Evolutionary conservation across 768 basidiomycete genomes (phyloP), one percentile per base, ranked within the genome.

Genomic region (Leccinum variicolor): DNA sequence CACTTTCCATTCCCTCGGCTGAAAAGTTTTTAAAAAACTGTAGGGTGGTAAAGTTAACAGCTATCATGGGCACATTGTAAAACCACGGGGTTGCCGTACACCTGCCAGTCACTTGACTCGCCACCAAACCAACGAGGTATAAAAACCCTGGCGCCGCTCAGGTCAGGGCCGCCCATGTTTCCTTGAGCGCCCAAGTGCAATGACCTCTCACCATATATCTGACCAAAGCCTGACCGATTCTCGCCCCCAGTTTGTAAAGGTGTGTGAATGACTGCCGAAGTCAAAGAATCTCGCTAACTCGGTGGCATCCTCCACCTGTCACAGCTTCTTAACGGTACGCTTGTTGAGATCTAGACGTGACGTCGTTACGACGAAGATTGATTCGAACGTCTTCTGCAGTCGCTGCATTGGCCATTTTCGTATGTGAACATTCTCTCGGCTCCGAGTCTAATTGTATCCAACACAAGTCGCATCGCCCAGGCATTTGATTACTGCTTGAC

Each of bases 401-500:
- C 14, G 67, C 66, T 49, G 66, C 58, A 0, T 19, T 67, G 54
- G 58, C 60, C 3, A 25, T 25, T 11, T 58, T 69, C 28, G 67
- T 67, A 55, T 6, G 66, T 53, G 10, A 1, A 7, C 49, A 49
- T 9, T 1, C 31, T 23, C 17, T 23, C 15, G 21, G 13, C 10
- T 7, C 46, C 25, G 25, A 26, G 15, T 48, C 14, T 41, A 23
- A 26, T 13, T 11, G 3, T 19, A 47, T 34, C 31, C 33, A 15
- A 59, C n/a, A n/a, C 43, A 23, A n/a, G 15, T 39, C 14, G 15
- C 36, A 3, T 36, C 8, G 8, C 39, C 14, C 43, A 67, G 68
- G 36, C 41, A 28, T 62, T 53, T 3, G 68, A 71, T 36, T 69
- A 71, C 45, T 66, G 55, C 34, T 50, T 69, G 21, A 69, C 68